Evolutionary conservation across 371 early-diverging fungal species (phyloP), one percentile per base, ranked within the genome.

Genomic region (Syncephalastrum racemosum): DNA sequence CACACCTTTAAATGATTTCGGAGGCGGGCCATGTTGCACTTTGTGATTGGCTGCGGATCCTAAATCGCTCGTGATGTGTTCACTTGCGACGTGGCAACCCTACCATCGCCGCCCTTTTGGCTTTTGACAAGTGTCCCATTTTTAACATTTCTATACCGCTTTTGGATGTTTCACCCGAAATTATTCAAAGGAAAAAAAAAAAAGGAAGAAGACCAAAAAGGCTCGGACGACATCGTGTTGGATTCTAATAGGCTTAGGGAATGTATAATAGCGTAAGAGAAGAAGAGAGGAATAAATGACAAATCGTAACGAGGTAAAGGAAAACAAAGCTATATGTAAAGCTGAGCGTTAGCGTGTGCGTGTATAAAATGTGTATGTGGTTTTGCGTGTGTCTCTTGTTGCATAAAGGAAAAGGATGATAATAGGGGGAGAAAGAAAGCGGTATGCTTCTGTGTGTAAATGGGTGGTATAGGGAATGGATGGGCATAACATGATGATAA

Each of bases 21-120:
- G 42, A 48, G 45, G 55, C 42, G 46, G 54, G 64, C 70, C 68
- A 75, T 75, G 75, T 66, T 67, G 69, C 72, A 68, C 45, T 43
- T 41, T 58, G 18, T 75, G 58, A 75, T 75, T 75, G 75, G 75
- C 48, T 25, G 61, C 61, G 60, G 60, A 13, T 5, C 53, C 39
- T 31, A 31, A 31, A 31, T 8, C 36, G 10, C 15, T 42, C 20
- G 45, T 18, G 54, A 54, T 43, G 20, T 42, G 13, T 31, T 18
- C 39, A 40, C 15, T 40, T 42, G 42, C 47, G 31, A 56, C 56
- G 47, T 49, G 43, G 56, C 47, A 56, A 25, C n/a, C 22, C n/a
- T 1, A 12, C 19, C 22, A 19, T 45, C 19, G 22, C 15, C n/a
- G 44, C 44, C 46, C 46, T 22, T 45, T 45, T 45, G 19, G 19